Evolutionary conservation across 352 stramenopile species (phyloP).

Genomic region (Phytophthora cryptogea): DNA sequence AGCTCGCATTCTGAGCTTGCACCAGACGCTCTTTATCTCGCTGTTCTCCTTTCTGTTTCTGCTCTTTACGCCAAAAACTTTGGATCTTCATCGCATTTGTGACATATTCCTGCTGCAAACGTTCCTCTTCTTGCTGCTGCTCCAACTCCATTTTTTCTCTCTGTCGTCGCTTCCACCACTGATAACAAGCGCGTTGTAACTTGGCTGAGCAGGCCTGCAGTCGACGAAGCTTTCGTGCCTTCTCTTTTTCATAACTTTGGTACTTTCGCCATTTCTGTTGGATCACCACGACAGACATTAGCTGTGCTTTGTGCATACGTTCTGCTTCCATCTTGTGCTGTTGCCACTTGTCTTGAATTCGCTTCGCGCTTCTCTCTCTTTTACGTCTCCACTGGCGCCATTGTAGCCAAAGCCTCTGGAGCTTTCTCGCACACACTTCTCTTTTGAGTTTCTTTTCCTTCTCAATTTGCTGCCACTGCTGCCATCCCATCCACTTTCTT

Average conservation of each 20-base stretch:
- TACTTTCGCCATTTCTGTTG: constrained; percentile 8
- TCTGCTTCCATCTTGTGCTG: constrained; percentile 13
- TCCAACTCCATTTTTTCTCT: constrained; percentile 5
- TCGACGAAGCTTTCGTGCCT: constrained; percentile 2
- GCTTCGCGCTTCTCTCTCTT: constrained; percentile 11
- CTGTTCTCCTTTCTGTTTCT: not conserved
- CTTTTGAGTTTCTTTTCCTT: constrained; percentile 11
- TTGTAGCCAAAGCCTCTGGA: constrained; percentile 21
- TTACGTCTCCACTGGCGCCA: constrained; percentile 7
- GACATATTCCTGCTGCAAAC: constrained; percentile 4
- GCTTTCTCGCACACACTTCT: constrained; percentile 15
- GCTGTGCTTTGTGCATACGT: constrained; percentile 2
- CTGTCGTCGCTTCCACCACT: constrained; percentile 12
- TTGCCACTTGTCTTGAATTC: constrained; percentile 18
- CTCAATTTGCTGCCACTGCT: constrained; percentile 7
- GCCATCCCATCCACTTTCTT: constrained; percentile 19
- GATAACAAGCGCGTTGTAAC: constrained; percentile 12
- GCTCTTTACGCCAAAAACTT: constrained; percentile 19
- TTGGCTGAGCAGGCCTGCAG: constrained; percentile 3
- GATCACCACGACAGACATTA: constrained; percentile 8
- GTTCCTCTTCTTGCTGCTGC: constrained; percentile 12
- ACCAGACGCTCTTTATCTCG: constrained; percentile 11
- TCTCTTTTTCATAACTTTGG: constrained; percentile 8
- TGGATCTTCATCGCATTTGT: constrained; percentile 20
- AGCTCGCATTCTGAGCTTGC: constrained; percentile 21